Evolutionary conservation across 768 basidiomycete genomes (phyloP).

Genomic region (Termitomyces sp.): DNA sequence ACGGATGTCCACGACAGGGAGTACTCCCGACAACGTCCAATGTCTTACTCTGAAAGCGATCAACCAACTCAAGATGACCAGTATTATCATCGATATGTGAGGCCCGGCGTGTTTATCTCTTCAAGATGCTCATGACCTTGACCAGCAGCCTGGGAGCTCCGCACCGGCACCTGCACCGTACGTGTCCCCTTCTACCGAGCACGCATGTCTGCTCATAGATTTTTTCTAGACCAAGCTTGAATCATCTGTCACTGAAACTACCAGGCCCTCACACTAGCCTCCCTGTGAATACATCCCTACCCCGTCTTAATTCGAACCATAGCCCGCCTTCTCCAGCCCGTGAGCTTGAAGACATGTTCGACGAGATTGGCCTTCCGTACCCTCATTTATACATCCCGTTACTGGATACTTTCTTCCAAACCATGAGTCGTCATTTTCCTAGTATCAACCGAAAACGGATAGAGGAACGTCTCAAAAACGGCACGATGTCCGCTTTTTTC

Average conservation of each 20-base stretch:
- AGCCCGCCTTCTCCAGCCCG: conserved; percentile 5
- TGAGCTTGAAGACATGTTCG: conserved; percentile 10
- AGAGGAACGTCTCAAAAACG: conserved; percentile 10
- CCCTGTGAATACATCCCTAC: neutral
- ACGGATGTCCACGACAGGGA: neutral
- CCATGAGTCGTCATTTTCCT: conserved; percentile 13
- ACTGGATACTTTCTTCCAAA: conserved; percentile 13
- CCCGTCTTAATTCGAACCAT: neutral
- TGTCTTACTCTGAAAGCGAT: conserved; percentile 6
- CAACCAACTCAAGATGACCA: conserved; percentile 7
- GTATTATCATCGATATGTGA: conserved; percentile 9
- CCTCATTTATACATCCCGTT: conserved; percentile 11
- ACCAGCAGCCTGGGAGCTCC: neutral
- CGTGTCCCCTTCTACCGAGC: neutral
- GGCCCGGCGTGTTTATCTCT: neutral
- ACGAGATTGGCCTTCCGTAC: conserved; percentile 10
- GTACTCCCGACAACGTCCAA: neutral
- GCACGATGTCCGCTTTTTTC: conserved; percentile 15
- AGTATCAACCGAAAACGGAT: conserved; percentile 13
- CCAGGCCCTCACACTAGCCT: neutral
- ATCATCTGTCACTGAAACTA: conserved; percentile 3
- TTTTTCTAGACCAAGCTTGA: conserved; percentile 3
- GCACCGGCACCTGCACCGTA: neutral
- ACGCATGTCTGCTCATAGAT: neutral
- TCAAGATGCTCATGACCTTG: neutral